Percentiles rank a stretch among this genome's conserved stretches.
phyloP scores from a whole-genome alignment of 305 asterid genomes.

The Fraxinus greggii region DNA sequence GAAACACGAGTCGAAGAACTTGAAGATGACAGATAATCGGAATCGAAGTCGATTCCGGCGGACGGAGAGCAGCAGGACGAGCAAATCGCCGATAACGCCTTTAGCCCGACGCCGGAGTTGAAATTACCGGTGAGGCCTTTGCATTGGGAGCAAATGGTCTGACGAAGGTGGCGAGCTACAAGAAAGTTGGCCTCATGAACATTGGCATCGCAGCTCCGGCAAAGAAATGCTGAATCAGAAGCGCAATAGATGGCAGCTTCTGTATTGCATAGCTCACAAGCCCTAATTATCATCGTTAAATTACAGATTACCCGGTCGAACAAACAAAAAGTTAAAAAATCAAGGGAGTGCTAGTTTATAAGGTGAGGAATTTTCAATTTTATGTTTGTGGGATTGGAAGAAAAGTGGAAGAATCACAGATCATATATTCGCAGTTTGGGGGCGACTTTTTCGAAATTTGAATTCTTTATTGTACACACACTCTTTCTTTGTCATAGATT shows the following conservation, averaged over 20 bases:
- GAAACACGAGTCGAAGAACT: slow-evolving; percentile 38
- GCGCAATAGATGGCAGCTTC: slow-evolving; percentile 48
- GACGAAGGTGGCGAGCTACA: slow-evolving; percentile 59
- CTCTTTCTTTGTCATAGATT: not conserved
- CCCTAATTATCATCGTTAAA: slow-evolving; percentile 23
- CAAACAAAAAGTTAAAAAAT: not conserved
- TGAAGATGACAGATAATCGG: slow-evolving; percentile 17
- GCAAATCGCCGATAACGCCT: slow-evolving; percentile 16
- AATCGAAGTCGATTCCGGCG: slow-evolving; percentile 11
- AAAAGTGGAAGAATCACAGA: slow-evolving; percentile 12
- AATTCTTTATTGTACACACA: not conserved
- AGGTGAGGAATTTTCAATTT: not conserved
- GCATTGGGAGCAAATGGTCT: slow-evolving; percentile 35
- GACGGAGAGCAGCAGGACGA: slow-evolving; percentile 25
- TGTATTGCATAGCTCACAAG: slow-evolving; percentile 49
- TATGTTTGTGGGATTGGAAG: not conserved
- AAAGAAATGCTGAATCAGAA: slow-evolving; percentile 61
- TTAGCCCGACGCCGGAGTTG: slow-evolving; percentile 21
- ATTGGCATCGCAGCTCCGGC: slow-evolving; percentile 48
- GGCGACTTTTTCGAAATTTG: not conserved
- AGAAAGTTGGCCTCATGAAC: slow-evolving; percentile 63
- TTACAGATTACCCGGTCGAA: not conserved
- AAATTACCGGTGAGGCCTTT: slow-evolving; percentile 17
- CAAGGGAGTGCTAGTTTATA: not conserved
- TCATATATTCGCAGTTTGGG: not conserved